Conservation (phyloP, 2,329 filamentous ascomycete species). For the Xylaria sp. region DNA sequence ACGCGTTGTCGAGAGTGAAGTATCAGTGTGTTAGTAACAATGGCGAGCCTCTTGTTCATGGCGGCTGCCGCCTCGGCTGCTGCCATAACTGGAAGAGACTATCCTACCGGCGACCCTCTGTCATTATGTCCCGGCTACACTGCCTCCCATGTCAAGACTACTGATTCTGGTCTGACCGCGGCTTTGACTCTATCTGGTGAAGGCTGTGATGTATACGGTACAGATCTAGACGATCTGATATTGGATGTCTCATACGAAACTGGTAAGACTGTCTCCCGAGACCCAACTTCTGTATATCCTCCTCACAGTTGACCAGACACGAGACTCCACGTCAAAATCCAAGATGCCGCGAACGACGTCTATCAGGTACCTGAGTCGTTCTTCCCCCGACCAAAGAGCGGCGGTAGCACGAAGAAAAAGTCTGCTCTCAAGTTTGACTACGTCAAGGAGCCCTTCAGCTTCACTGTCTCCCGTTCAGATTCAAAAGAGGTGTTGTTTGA, state of each 20-base stretch:
- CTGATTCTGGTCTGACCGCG: conserved; percentile 61
- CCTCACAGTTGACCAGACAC: conserved; percentile 52
- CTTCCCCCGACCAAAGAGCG: conserved; percentile 61
- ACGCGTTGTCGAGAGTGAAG: neutral
- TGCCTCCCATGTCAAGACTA: conserved; percentile 61
- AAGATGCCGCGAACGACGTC: conserved; percentile 70
- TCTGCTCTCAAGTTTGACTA: conserved; percentile 44
- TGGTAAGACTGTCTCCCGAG: conserved; percentile 37
- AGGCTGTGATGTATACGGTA: conserved; percentile 73
- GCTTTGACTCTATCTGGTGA: conserved; percentile 66
- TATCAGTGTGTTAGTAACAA: conserved; percentile 23
- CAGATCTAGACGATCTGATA: conserved; percentile 66
- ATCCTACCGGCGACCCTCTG: conserved; percentile 38
- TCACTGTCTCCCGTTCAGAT: conserved; percentile 46
- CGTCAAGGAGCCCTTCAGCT: conserved; percentile 48
- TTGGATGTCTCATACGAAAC: conserved; percentile 71
- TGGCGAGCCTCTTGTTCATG: conserved; percentile 39
- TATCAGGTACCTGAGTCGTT: conserved; percentile 77
- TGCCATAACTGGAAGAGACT: conserved; percentile 34
- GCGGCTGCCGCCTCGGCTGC: conserved; percentile 37
- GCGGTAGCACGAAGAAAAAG: conserved; percentile 24
- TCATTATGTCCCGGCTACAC: conserved; percentile 65
- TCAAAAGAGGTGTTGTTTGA: conserved; percentile 67
- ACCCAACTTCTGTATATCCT: neutral
- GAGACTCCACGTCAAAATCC: conserved; percentile 77